These are phyloP conservation scores for Beauveria bassiana DNA, from an alignment of 2,329 filamentous ascomycete species.

Conservation along the genomic window DNA sequence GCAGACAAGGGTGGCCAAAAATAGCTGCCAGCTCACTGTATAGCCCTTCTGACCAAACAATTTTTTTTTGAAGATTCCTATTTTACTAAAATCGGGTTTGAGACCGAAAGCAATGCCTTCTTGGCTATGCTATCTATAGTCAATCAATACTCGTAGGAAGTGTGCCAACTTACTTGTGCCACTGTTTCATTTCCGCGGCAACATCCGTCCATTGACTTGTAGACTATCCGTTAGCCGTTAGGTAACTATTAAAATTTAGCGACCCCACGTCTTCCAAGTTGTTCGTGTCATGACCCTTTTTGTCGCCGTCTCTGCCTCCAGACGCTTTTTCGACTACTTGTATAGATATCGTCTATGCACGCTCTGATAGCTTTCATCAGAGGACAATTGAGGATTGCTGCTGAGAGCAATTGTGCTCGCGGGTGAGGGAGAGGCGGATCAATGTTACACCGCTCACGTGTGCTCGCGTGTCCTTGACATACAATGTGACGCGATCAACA, in stretches of 20 bases:
- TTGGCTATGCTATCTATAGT: too few relatives aligned
- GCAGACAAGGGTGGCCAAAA: too few relatives aligned
- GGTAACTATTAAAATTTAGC: neutral
- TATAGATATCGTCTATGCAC: neutral
- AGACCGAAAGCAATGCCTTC: too few relatives aligned
- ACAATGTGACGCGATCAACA: neutral
- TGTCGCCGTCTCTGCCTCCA: neutral
- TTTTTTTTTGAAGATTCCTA: too few relatives aligned
- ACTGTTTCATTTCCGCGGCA: neutral
- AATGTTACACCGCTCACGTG: neutral
- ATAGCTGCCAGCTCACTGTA: too few relatives aligned
- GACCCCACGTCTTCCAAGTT: neutral
- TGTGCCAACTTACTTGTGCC: neutral
- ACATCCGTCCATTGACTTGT: neutral
- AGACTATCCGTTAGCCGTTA: neutral
- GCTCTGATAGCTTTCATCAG: neutral
- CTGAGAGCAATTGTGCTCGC: neutral
- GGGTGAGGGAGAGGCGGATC: neutral
- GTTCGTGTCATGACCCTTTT: neutral
- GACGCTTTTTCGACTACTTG: neutral
- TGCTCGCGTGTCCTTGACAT: too few relatives aligned
- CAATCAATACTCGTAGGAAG: too few relatives aligned
- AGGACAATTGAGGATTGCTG: neutral
- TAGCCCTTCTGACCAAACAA: too few relatives aligned
- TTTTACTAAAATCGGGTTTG: too few relatives aligned